phyloP scores from a whole-genome alignment of 352 stramenopile species.

The Pythium coloratum region DNA sequence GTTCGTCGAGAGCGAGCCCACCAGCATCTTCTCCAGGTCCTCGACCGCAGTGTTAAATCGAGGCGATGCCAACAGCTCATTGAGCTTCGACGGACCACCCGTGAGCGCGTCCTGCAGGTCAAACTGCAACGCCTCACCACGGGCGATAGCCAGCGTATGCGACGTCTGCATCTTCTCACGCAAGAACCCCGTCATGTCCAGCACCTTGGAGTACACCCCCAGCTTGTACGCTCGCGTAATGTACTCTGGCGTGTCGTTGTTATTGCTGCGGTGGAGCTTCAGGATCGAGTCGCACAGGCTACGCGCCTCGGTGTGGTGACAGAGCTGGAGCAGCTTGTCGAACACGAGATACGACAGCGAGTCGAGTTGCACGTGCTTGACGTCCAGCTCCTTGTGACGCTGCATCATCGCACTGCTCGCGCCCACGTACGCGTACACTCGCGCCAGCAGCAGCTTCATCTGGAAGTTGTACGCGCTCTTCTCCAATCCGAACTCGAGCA shows the following conservation, averaged over 20 bases:
- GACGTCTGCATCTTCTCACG: constrained; percentile 74
- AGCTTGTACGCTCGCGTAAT: constrained; percentile 76
- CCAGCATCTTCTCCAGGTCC: constrained; percentile 46
- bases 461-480: constrained; percentile 89
- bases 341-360: constrained; percentile 84
- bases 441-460: constrained; percentile 86
- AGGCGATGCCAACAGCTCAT: constrained; percentile 45
- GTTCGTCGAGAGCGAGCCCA: constrained; percentile 57
- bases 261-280: constrained; percentile 53
- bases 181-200: constrained; percentile 82
- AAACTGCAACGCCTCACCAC: constrained; percentile 58
- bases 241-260: constrained; percentile 76
- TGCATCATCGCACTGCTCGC: constrained; percentile 60
- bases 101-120: constrained; percentile 52
- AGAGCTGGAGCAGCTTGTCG: constrained; percentile 74
- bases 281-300: constrained; percentile 51
- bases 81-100: constrained; percentile 41
- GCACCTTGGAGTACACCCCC: constrained; percentile 83
- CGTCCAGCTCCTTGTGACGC: constrained; percentile 72
- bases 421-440: constrained; percentile 76
- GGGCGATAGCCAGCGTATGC: constrained; percentile 69
- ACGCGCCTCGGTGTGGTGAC: constrained; percentile 53
- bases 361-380: constrained; percentile 87
- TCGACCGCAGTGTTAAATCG: constrained; percentile 41
- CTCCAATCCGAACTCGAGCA: constrained; percentile 75